Conservation (phyloP, 139 green algal species). For the Tetraselmis striata region DNA sequence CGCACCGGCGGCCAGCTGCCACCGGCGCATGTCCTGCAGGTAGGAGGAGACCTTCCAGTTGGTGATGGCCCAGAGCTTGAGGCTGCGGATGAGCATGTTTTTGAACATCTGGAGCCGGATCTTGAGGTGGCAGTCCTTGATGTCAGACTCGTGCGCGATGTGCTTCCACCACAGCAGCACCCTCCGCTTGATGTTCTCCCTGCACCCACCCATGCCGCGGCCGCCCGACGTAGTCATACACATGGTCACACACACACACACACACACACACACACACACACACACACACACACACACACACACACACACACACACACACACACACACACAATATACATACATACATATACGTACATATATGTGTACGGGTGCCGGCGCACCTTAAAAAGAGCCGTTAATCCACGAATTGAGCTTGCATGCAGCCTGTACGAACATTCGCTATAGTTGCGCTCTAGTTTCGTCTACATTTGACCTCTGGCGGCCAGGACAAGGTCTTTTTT, state of each 20-base stretch:
- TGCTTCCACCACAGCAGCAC: not conserved
- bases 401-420: too few relatives aligned
- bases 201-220: too few relatives aligned
- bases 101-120: not conserved
- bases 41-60: not conserved
- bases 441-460: too few relatives aligned
- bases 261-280: not conserved
- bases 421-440: too few relatives aligned
- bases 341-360: not conserved
- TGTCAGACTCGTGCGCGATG: not conserved
- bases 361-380: too few relatives aligned
- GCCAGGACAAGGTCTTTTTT: too few relatives aligned
- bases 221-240: not conserved
- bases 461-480: too few relatives aligned
- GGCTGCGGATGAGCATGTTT: not conserved
- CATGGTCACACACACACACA: not conserved
- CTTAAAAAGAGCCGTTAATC: too few relatives aligned
- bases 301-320: not conserved
- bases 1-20: too few relatives aligned
- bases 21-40: not conserved
- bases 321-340: not conserved
- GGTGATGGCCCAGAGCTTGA: not conserved
- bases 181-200: not conserved
- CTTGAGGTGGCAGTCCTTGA: not conserved
- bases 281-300: not conserved